Base-by-base conservation (phyloP, 2,329 filamentous ascomycete genomes). In the Trichoderma lentiforme region DNA sequence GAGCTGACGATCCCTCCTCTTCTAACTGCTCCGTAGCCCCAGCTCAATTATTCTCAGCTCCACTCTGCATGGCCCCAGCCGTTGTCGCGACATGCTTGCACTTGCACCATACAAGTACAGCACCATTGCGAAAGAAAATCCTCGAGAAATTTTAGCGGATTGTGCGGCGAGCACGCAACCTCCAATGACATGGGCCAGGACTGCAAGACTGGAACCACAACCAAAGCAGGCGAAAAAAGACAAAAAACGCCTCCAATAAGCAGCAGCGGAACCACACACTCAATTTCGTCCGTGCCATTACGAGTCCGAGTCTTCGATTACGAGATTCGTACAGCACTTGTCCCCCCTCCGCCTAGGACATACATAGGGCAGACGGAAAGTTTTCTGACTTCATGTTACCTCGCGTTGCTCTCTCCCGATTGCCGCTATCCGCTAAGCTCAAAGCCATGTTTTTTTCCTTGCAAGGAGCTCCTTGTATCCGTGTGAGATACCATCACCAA, bases 1-100 rank as follows among this genome's bases (percentile, higher is more conserved):
- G 66, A 70, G 66, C 57, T 26, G 57, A 51, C 66, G 56, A 70
- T 70, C 66, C 28, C 66, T 70, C 57, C 66, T 69, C 66, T 34
- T 47, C 66, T n/a, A 21, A 12, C 43, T 51, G n/a, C n/a, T 21
- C 43, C n/a, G 43, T 51, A 43, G 66, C 36, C 66, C 66, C 65
- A 51, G 57, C 57, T 69, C 65, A 58, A 61, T 60, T 28, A 69
- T 61, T 36, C 28, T 15, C 56, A 53, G 56, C 66, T 69, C 66
- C 66, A 62, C 66, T 32, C 39, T n/a, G n/a, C 30, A n/a, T 34
- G 66, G 28, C 36, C 36, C 53, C 64, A 9, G 18, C 32, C 18
- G 18, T 30, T 60, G 65, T 68, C 57, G 57, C 26, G 56, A 61
- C 66, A 69, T 69, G 32, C 28, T 26, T 36, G 62, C 39, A 51